Evolutionary conservation across 345 rosid genomes (phyloP).

Genomic region (Stellera chamaejasme): DNA sequence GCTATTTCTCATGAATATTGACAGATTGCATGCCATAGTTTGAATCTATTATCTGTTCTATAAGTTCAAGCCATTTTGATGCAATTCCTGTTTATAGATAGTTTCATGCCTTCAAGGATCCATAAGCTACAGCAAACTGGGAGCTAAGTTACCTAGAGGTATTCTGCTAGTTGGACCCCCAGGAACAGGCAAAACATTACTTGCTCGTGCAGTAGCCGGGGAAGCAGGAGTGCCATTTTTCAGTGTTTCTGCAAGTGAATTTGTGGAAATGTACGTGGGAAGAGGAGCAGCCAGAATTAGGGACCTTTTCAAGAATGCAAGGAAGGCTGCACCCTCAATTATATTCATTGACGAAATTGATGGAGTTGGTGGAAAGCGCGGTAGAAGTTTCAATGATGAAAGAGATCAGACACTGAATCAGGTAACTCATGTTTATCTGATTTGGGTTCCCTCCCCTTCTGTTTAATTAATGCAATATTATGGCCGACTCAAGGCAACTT

Average conservation of each 20-base stretch:
- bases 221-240: constrained; percentile 96
- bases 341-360: constrained; percentile 96
- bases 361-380: constrained; percentile 96
- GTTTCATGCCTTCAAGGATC: constrained; percentile 96
- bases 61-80: constrained; percentile 1
- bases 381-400: constrained; percentile 96
- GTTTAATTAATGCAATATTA: background rate
- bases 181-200: constrained; percentile 92
- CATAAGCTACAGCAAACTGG: constrained; percentile 68
- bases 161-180: constrained; percentile 94
- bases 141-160: constrained; percentile 88
- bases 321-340: constrained; percentile 82
- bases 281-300: constrained; percentile 98
- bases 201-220: constrained; percentile 97
- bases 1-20: too few species aligned
- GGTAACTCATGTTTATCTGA: constrained; percentile 28
- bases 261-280: constrained; percentile 95
- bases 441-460: background rate
- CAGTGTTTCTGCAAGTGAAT: constrained; percentile 93
- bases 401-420: constrained; percentile 95
- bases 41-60: too few species aligned
- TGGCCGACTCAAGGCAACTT: background rate
- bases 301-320: constrained; percentile 74
- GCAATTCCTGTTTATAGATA: constrained; percentile 42
- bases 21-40: too few species aligned